Evolutionary conservation across 768 basidiomycete species (phyloP), one percentile per base, ranked within the genome.

Genomic region (Phanerochaete carnosa): DNA sequence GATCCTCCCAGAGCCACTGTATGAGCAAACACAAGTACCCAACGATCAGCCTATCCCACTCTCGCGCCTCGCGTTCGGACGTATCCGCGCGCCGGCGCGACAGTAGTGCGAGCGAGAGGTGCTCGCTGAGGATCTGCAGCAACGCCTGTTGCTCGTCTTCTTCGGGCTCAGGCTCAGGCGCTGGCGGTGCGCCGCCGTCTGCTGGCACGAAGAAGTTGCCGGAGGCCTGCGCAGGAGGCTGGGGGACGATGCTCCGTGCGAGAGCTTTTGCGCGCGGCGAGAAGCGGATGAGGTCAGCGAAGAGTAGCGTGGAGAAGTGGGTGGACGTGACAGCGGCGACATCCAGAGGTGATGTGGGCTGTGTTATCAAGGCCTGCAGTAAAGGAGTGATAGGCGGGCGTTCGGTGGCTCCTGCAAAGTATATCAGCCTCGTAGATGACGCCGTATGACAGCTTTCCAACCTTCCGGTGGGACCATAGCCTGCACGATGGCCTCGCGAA

Each of bases 1-100:
- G 87, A 67, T 97, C 95, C 68, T 98, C 96, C 95, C 95, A 99
- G 7, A 97, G 78, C 97, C 97, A 99, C 63, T 95, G 93, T 3
- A 85, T 80, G 32, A 99, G 79, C 57, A 97, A 72, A 51, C 85
- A 84, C 35, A 98, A 77, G 69, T 98, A 96, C 0, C 88, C 90
- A 8, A 92, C 86, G 68, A 95, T 87, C 50, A 96, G 77, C 60
- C 94, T 80, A 63, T 94, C 94, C 94, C 95, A 98, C 67, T 97
- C 95, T 52, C 89, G 78, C 15, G 84, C 81, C 66, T 95, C 92
- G 47, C 80, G 79, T 39, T 85, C 85, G 5, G 87, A 86, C 25
- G 84, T 79, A 65, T 88, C 79, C 12, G 85, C 77, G 33, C 92
- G 80, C 7, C 84, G 84, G 25, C 89, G 85, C 28, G 89, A 90